A percentile compares a stretch with the other conserved stretches of the same genome.
phyloP scores from a whole-genome alignment of 805 yeast genomes.

The Scheffersomyces amazonensis region DNA sequence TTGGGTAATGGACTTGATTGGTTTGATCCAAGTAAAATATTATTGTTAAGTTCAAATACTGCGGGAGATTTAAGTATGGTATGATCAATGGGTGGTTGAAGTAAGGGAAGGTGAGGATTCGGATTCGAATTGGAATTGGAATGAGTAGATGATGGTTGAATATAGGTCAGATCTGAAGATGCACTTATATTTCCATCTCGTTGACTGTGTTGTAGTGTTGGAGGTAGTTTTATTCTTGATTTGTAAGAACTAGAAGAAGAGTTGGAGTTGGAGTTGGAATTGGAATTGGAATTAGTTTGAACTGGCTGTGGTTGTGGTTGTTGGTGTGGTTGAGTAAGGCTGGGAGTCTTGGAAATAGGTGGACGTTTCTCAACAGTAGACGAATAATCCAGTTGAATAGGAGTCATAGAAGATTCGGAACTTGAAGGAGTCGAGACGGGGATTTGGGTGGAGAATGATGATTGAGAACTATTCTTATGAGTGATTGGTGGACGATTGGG shows the following conservation, averaged over 20 bases:
- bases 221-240: constrained; percentile 31
- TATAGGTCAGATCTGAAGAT: neutral
- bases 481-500: neutral
- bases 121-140: neutral
- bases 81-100: neutral
- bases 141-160: neutral
- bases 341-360: no score
- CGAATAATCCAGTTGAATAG: no score
- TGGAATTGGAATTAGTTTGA: no score
- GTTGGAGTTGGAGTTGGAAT: no score
- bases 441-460: neutral
- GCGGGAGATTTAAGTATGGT: constrained; percentile 1
- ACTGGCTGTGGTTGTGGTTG: no score
- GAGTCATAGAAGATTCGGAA: neutral
- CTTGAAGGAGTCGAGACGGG: neutral
- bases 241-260: constrained; percentile 25
- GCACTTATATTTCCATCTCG: neutral
- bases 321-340: no score
- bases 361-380: no score
- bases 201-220: constrained; percentile 17
- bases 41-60: neutral
- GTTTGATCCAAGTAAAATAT: neutral
- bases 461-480: neutral
- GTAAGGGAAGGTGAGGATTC: neutral
- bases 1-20: neutral